Evolutionary conservation across 306 rosid genomes (phyloP).

Genomic region (Abrus pulchellus): DNA sequence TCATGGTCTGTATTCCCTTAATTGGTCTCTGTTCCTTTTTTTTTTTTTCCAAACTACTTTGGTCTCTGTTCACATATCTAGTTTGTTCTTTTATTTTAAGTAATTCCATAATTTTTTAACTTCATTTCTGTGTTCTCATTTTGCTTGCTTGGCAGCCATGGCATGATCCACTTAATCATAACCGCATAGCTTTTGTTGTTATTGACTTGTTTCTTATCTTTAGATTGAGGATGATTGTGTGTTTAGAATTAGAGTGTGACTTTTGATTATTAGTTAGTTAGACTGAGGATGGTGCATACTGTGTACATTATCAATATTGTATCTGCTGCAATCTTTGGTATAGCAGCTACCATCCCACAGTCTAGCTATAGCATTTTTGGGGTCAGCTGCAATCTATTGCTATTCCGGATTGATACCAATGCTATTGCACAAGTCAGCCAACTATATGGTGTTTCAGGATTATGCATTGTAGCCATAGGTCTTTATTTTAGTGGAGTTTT

Average conservation of each 20-base stretch:
- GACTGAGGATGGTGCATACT: not conserved
- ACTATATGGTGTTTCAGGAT: not conserved
- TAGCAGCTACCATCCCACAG: not conserved
- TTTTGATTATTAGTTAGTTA: not conserved
- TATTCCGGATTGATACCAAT: not conserved
- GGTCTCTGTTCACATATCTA: not conserved
- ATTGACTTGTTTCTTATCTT: not conserved
- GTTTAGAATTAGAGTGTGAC: not conserved
- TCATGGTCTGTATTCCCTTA: not conserved
- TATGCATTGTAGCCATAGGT: not conserved
- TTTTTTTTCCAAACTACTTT: not conserved
- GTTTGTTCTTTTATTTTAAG: not conserved
- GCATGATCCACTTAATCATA: not conserved
- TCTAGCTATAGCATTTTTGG: not conserved
- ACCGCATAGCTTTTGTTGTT: not conserved
- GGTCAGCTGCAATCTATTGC: not conserved
- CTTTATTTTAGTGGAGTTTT: not conserved
- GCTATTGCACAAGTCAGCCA: constrained; percentile 4
- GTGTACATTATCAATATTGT: not conserved
- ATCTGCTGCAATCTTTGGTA: not conserved
- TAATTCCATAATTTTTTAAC: not conserved
- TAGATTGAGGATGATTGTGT: not conserved
- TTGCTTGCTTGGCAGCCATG: not conserved
- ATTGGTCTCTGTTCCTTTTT: not conserved
- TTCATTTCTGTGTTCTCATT: constrained; percentile 3